Evolutionary conservation across 306 rosid species (phyloP), one percentile per base, ranked within the genome.

Genomic region (Prunus mume): DNA sequence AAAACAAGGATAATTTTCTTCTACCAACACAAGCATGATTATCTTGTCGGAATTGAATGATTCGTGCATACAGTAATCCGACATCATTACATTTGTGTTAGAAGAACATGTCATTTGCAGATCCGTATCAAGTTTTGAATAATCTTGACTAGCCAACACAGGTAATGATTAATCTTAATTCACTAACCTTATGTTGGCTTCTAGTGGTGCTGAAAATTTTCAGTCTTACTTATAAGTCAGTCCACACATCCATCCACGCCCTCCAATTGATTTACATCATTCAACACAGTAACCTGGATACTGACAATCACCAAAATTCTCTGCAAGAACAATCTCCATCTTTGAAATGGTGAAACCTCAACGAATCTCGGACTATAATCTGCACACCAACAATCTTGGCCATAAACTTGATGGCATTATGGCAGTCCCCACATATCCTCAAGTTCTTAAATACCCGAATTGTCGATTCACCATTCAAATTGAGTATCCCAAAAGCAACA

Each of bases 271-370:
- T 47, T 47, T 17, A 18, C 27, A 38, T 18, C 68, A 41, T 24
- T 72, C 54, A 72, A 38, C 43, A 38, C 43, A 6, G 9, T 22
- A 9, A 38, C 10, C 5, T 7, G 49, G 14, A 41, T 58, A 6
- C 17, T 43, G 55, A 22, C 57, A 9, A 74, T 80, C 80, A 87
- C 88, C 89, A 90, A 22, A 84, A 81, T 71, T 84, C 82, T 24
- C 81, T 79, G 74, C 90, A 86, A 27, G 87, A 86, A 79, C 89
- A 88, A 60, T 47, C 73, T 28, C 82, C 89, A 81, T 83, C 52
- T 71, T 70, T 63, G 68, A 84, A 88, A 76, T 85, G 89, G 88
- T 86, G 93, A 82, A 83, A 88, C 83, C 92, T 85, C 75, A 79
- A 73, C 43, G 89, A 75, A 64, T 88, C 90, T 73, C 88, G 80